These are phyloP conservation scores for Ustilago vetiveriae DNA, from an alignment of 1,284 basidiomycete species.

Conservation along the genomic window DNA sequence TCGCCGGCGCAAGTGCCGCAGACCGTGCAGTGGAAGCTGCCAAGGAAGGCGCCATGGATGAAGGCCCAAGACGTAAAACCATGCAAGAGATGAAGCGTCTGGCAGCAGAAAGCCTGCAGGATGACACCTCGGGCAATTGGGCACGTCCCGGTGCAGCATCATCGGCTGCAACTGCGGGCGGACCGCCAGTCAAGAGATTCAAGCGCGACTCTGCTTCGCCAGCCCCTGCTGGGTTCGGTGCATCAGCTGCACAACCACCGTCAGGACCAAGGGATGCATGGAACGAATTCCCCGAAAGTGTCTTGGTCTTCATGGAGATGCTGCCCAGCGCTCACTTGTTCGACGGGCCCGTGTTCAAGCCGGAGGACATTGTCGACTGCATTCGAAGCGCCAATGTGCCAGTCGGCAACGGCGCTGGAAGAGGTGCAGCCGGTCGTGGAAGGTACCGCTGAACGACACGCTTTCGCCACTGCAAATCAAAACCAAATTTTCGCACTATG, in stretches of 20 bases:
- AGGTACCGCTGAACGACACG: constrained; percentile 16
- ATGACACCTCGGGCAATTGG: constrained; percentile 38
- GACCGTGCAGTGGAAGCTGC: constrained; percentile 45
- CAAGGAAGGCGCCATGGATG: constrained; percentile 21
- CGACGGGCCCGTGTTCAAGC: constrained; percentile 50
- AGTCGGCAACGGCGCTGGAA: not conserved
- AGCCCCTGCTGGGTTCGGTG: constrained; percentile 49
- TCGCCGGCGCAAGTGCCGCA: constrained; percentile 38
- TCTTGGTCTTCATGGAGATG: constrained; percentile 54
- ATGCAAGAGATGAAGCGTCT: constrained; percentile 51
- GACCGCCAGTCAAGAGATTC: constrained; percentile 45
- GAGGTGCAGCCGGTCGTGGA: constrained; percentile 4
- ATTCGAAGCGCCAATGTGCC: constrained; percentile 48
- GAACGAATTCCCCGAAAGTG: constrained; percentile 43
- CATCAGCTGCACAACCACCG: not conserved
- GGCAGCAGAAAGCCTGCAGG: constrained; percentile 67
- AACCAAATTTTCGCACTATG: no score
- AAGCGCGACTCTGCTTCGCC: constrained; percentile 69
- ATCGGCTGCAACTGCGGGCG: constrained; percentile 60
- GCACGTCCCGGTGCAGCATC: constrained; percentile 20
- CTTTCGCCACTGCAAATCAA: no score
- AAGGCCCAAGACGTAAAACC: constrained; percentile 52
- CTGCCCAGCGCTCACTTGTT: constrained; percentile 46
- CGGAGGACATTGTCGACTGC: constrained; percentile 56
- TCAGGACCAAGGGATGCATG: constrained; percentile 22